phyloP scores from a whole-genome alignment of 2,329 filamentous ascomycete species.

The Mycosphaerelloides madeirae region DNA sequence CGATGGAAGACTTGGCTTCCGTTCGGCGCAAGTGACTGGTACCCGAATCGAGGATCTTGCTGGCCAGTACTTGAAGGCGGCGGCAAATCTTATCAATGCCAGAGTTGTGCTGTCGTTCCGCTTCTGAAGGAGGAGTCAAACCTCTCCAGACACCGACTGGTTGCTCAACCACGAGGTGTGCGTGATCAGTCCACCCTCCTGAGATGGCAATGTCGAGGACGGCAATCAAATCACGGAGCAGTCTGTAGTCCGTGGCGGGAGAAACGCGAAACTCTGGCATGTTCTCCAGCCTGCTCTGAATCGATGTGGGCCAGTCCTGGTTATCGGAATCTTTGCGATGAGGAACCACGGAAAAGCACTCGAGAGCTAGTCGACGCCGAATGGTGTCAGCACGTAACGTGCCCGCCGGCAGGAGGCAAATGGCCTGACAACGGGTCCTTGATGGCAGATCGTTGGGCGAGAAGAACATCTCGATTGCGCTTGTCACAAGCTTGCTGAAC shows the following conservation, averaged over 20 bases:
- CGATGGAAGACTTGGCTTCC: slow-evolving; percentile 70
- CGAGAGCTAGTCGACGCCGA: slow-evolving; percentile 61
- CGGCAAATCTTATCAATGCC: slow-evolving; percentile 63
- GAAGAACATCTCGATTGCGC: slow-evolving; percentile 13
- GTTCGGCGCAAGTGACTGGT: slow-evolving; percentile 67
- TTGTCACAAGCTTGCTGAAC: slow-evolving; percentile 13
- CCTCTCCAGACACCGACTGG: slow-evolving; percentile 12
- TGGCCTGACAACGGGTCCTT: slow-evolving; percentile 51
- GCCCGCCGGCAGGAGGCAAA: slow-evolving; percentile 56
- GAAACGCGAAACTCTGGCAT: slow-evolving; percentile 49
- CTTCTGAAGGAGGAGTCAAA: slow-evolving; percentile 18
- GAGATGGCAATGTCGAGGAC: slow-evolving; percentile 74
- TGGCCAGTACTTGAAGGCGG: slow-evolving; percentile 47
- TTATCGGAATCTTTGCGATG: not conserved
- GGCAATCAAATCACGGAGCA: slow-evolving; percentile 60
- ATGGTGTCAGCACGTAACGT: slow-evolving; percentile 54
- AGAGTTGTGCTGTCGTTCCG: slow-evolving; percentile 58
- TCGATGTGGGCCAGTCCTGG: slow-evolving; percentile 16
- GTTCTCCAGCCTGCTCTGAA: slow-evolving; percentile 25
- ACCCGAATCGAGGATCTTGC: slow-evolving; percentile 45
- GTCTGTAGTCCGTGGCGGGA: slow-evolving; percentile 60
- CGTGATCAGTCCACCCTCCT: slow-evolving; percentile 46
- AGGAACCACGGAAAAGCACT: slow-evolving; percentile 51
- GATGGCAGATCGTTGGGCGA: slow-evolving; percentile 9
- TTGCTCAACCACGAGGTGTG: slow-evolving; percentile 3